These are phyloP conservation scores for Mikania micrantha DNA, from an alignment of 129 eudicot genomes.

Conservation along the genomic window DNA sequence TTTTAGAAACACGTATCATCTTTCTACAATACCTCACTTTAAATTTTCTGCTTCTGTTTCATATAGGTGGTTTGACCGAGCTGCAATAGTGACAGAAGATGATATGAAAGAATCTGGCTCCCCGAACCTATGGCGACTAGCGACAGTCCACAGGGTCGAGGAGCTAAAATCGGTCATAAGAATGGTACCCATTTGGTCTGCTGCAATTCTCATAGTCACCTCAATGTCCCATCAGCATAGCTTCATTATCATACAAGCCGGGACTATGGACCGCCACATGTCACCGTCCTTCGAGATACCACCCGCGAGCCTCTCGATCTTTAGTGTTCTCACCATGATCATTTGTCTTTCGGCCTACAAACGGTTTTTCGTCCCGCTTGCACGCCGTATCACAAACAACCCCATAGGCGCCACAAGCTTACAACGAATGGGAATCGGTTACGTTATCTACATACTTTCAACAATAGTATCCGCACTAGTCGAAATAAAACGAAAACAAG, in stretches of 20 bases:
- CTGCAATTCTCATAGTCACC: conserved; percentile 56
- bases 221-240: conserved; percentile 63
- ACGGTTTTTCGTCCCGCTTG: conserved; percentile 69
- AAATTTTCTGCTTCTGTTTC: no score
- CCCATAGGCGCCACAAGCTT: conserved; percentile 69
- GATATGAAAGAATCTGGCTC: conserved; percentile 40
- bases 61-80: conserved; percentile 87
- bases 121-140: conserved; percentile 74
- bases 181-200: conserved; percentile 74
- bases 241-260: conserved; percentile 76
- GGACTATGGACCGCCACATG: conserved; percentile 86
- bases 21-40: no score
- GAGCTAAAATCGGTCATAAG: conserved; percentile 76
- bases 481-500: conserved; percentile 64
- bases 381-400: conserved; percentile 53
- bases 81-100: conserved; percentile 51
- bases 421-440: conserved; percentile 90
- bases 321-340: conserved; percentile 52
- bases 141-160: conserved; percentile 85
- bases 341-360: conserved; percentile 55
- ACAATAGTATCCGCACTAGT: conserved; percentile 51
- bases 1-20: no score
- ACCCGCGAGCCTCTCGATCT: conserved; percentile 67
- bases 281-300: conserved; percentile 78
- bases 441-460: conserved; percentile 55